Conservation (phyloP, 768 basidiomycete species). For the Terana coerulea region DNA sequence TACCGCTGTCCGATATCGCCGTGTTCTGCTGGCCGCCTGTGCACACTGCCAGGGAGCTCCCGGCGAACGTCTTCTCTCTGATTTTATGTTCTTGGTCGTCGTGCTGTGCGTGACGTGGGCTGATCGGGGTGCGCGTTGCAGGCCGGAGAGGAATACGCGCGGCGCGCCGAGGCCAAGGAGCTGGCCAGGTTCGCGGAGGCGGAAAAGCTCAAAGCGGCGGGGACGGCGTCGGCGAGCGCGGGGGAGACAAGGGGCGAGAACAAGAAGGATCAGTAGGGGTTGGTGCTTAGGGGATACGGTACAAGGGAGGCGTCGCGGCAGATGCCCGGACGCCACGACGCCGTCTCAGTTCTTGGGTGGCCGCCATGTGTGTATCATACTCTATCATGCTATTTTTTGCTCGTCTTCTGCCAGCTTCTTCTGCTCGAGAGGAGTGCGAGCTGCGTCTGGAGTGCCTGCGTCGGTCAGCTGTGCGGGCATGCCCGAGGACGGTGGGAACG, state of each 20-base stretch:
- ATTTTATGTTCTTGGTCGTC: background rate
- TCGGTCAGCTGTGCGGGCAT: too few species aligned
- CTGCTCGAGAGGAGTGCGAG: too few species aligned
- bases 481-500: background rate
- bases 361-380: too few species aligned
- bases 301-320: too few species aligned
- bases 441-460: too few species aligned
- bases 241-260: constrained; percentile 14
- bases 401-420: too few species aligned
- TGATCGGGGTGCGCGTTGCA: constrained; percentile 20
- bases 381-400: too few species aligned
- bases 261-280: constrained; percentile 24
- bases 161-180: constrained; percentile 38
- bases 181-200: constrained; percentile 26
- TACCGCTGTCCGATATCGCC: background rate
- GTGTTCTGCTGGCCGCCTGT: background rate
- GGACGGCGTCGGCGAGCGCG: constrained; percentile 10
- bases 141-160: constrained; percentile 47
- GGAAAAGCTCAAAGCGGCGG: constrained; percentile 10
- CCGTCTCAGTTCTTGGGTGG: too few species aligned
- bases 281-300: background rate
- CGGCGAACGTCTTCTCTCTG: background rate
- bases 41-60: background rate
- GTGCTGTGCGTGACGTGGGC: too few species aligned
- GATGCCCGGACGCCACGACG: too few species aligned